Evolutionary conservation across 164 flowering plant species (phyloP), one percentile per base, ranked within the genome.

Genomic region (Chimonanthus salicifolius): DNA sequence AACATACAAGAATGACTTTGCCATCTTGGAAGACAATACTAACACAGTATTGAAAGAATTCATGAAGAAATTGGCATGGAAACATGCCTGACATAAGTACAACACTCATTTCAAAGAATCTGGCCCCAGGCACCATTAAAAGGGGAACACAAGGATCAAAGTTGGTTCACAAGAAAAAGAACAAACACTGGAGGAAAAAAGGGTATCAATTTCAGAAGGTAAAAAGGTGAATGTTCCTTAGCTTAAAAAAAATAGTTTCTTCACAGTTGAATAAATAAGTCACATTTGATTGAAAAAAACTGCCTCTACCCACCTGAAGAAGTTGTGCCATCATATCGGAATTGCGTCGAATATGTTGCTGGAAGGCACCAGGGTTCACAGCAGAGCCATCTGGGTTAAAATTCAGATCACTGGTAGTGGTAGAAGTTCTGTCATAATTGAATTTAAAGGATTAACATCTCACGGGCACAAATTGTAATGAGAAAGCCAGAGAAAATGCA

Each of bases 301-400:
- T 6, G 45, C 76, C 43, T 18, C n/a, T 48, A 6, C 47, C 15
- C 78, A 94, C 97, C 97, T 95, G 97, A 78, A 92, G 90, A 44
- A 95, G 80, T 74, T 88, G 97, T 62, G 89, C 83, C 90, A 92
- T 87, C 75, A 81, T 13, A 83, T 92, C 88, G 44, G 94, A 77
- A 84, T 90, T 91, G 77, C 78, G 62, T 64, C 89, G 87, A 77
- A 93, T 48, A 5, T 90, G 97, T 74, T 89, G 90, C 81, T 90
- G 99, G 79, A 95, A 87, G 50, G 94, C 98, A 66, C 80, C 86
- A 71, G 99, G 99, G 68, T 95, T 92, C 64, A 84, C 89, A 73
- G 98, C 94, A 80, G 99, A 92, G 9, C 99, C 99, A 88, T 95
- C 97, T 9, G 92, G 88, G 74, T 89, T 91, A 71, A 95, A 70